These are phyloP conservation scores for Acanthamoeba royreba DNA, from an alignment of 208 protist genomes.

Conservation along the genomic window DNA sequence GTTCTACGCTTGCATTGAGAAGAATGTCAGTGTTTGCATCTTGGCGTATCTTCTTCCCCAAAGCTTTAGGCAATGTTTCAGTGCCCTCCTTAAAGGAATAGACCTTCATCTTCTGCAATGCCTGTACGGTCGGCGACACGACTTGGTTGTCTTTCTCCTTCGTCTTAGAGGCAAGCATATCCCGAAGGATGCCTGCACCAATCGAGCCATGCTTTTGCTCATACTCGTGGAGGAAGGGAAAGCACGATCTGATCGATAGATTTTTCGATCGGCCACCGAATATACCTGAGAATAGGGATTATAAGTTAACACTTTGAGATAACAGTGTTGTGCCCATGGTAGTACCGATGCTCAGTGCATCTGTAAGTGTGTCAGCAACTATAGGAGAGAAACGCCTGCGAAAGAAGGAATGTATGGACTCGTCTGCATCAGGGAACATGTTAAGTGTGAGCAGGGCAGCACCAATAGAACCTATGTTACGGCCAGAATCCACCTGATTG, in stretches of 20 bases:
- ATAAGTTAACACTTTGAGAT: neutral
- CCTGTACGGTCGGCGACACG: neutral
- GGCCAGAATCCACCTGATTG: too few relatives aligned
- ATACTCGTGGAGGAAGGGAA: neutral
- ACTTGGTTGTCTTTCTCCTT: neutral
- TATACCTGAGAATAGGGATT: neutral
- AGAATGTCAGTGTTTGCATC: neutral
- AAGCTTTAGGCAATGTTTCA: neutral
- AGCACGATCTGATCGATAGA: neutral
- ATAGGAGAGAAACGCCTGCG: neutral
- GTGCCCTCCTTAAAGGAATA: constrained; percentile 5
- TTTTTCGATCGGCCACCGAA: neutral
- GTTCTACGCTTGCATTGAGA: neutral
- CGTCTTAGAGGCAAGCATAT: neutral
- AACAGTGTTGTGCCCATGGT: neutral
- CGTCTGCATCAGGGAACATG: neutral
- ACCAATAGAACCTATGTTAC: neutral
- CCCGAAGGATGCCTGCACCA: neutral
- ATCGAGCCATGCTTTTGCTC: constrained; percentile 32
- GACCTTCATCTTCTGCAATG: constrained; percentile 9
- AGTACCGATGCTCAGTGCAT: neutral
- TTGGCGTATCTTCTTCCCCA: neutral
- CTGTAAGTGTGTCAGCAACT: neutral
- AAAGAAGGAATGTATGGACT: neutral
- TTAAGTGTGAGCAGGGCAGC: neutral